A percentile compares a stretch with the other conserved stretches of the same genome.
These are phyloP conservation scores for Globisporangium rhizosaccharum DNA, from an alignment of 352 stramenopile species.

Conservation along the genomic window DNA sequence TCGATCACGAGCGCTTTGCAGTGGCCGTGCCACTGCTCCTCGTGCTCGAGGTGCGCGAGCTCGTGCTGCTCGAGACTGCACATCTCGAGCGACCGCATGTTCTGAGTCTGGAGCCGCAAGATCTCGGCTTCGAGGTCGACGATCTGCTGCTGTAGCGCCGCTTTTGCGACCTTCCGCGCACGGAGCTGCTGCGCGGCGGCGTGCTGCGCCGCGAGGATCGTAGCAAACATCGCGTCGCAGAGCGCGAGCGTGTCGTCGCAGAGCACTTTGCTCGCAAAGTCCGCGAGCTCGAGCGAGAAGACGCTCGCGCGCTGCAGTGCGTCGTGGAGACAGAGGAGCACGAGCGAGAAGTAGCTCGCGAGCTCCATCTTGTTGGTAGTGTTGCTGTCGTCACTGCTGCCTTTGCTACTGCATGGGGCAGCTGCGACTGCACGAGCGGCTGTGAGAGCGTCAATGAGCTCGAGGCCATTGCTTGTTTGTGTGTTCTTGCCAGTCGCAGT, in stretches of 20 bases:
- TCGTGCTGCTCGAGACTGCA: slow-evolving; percentile 29
- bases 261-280: slow-evolving; percentile 23
- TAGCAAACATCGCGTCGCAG: slow-evolving; percentile 16
- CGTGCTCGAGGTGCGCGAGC: slow-evolving; percentile 24
- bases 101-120: slow-evolving; percentile 29
- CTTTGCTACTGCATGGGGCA: neutral
- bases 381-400: neutral
- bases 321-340: slow-evolving; percentile 35
- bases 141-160: slow-evolving; percentile 19
- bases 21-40: slow-evolving; percentile 40
- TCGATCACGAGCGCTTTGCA: slow-evolving; percentile 36
- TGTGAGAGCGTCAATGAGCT: slow-evolving; percentile 1
- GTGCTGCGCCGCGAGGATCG: slow-evolving; percentile 7
- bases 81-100: slow-evolving; percentile 27
- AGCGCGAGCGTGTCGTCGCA: slow-evolving; percentile 21
- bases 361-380: slow-evolving; percentile 7
- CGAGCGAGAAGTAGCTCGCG: slow-evolving; percentile 23
- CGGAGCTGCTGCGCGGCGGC: slow-evolving; percentile 17
- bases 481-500: neutral
- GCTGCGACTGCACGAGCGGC: neutral
- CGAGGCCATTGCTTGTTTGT: neutral
- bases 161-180: slow-evolving; percentile 16
- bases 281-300: slow-evolving; percentile 29
- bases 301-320: slow-evolving; percentile 21
- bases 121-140: slow-evolving; percentile 25